Evolutionary conservation across 2,329 filamentous ascomycete genomes (phyloP), one percentile per base, ranked within the genome.

Genomic region (Ceratocystis harringtonii): DNA sequence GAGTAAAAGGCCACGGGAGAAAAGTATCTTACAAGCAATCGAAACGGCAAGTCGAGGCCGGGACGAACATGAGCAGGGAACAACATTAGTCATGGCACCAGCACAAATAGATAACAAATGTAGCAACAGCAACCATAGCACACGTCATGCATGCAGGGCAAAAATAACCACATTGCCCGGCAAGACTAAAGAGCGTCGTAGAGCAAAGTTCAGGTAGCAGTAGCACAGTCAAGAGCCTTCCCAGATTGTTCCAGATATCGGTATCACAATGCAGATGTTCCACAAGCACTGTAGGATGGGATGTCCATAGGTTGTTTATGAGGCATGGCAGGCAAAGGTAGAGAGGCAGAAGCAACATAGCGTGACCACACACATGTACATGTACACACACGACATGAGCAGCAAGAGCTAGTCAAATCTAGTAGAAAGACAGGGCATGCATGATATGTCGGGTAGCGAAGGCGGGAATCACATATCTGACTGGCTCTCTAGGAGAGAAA

Each of bases 101-200:
- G 55, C 55, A 58, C 55, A 58, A 36, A 58, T 28, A 58, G 25
- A 58, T 58, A 58, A 58, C 5, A 8, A 58, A 58, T 58, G 55
- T 36, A 58, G 55, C 55, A 58, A 58, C 55, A 36, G 55, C 55
- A 58, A 25, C 36, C 55, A 58, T 58, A 58, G 55, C 58, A 61
- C 55, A 58, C 55, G 17, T 10, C 30, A 58, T 58, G 55, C 55
- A 58, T 58, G 55, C 55, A 36, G 55, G 3, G 36, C 12, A 41
- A 41, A 41, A 58, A 36, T 36, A 28, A 19, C 55, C 55, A 36
- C 55, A 36, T 58, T n/a, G 15, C 25, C 55, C 25, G 28, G 48
- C 48, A 52, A 52, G n/a, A 52, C n/a, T 22, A 41, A 41, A 41
- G 36, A 41, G 32, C 6, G 55, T 58, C 55, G 55, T 30, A 36